Evolutionary conservation across 768 basidiomycete genomes (phyloP).

Genomic region (Chalciporus piperatus): DNA sequence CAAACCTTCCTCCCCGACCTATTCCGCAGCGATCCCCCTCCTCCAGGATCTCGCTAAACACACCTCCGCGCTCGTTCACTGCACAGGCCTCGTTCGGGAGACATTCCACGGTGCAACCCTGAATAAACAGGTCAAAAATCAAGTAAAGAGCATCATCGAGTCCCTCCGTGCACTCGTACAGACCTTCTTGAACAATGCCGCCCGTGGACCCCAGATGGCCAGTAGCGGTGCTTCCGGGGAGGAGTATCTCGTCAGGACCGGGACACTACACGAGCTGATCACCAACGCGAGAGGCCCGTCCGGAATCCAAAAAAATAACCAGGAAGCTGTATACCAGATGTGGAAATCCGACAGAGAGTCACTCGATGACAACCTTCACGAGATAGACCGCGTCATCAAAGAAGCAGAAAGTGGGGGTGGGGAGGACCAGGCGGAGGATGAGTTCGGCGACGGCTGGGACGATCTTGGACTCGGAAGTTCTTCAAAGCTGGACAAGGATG

Average conservation of each 20-base stretch:
- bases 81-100: conserved; percentile 42
- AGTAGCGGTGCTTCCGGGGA: conserved; percentile 32
- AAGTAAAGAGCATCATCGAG: conserved; percentile 42
- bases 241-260: conserved; percentile 56
- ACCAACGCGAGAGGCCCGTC: conserved; percentile 43
- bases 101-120: conserved; percentile 46
- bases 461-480: conserved; percentile 52
- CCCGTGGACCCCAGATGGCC: conserved; percentile 14
- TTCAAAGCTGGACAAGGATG: conserved; percentile 43
- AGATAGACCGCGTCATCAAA: conserved; percentile 55
- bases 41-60: conserved; percentile 53
- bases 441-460: conserved; percentile 56
- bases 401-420: conserved; percentile 34
- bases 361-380: conserved; percentile 58
- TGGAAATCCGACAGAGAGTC: conserved; percentile 54
- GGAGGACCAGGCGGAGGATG: conserved; percentile 21
- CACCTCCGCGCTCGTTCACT: conserved; percentile 49
- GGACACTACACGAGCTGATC: conserved; percentile 60
- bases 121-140: conserved; percentile 39
- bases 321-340: conserved; percentile 50
- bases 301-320: conserved; percentile 56
- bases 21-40: conserved; percentile 47
- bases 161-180: conserved; percentile 44
- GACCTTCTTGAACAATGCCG: conserved; percentile 39
- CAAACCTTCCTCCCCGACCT: conserved; percentile 55